phyloP scores from a whole-genome alignment of 1,284 basidiomycete species.

The Moniliella sp. region DNA sequence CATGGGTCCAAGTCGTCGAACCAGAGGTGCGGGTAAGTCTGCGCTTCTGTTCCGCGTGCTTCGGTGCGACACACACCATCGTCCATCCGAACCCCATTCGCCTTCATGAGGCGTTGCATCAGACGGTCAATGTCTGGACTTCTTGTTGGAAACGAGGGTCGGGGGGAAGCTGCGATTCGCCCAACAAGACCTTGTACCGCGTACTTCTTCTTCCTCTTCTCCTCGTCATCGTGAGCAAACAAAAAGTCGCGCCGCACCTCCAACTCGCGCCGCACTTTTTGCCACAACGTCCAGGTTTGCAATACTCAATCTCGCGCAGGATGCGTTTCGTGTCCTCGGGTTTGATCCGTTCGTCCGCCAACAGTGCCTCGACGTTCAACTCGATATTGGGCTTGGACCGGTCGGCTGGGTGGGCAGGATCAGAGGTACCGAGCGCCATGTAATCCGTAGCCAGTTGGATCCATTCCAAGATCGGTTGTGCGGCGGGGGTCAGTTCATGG shows the following conservation, averaged over 20 bases:
- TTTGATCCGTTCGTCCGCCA: slow-evolving; percentile 21
- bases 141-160: slow-evolving; percentile 13
- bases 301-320: slow-evolving; percentile 14
- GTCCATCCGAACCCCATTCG: slow-evolving; percentile 11
- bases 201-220: too few relatives aligned
- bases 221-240: slow-evolving; percentile 12
- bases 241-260: slow-evolving; percentile 24
- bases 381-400: slow-evolving; percentile 1
- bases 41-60: slow-evolving; percentile 20
- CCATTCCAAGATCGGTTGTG: slow-evolving; percentile 5
- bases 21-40: slow-evolving; percentile 21
- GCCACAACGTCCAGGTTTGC: slow-evolving; percentile 21
- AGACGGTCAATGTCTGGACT: slow-evolving; percentile 15
- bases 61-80: slow-evolving; percentile 16
- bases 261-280: slow-evolving; percentile 29
- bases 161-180: slow-evolving; percentile 6
- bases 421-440: slow-evolving; percentile 4
- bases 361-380: slow-evolving; percentile 4
- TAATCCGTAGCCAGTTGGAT: slow-evolving; percentile 4
- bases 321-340: slow-evolving; percentile 19
- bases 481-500: slow-evolving; percentile 3
- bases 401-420: slow-evolving; percentile 3
- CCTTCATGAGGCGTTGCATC: slow-evolving; percentile 15
- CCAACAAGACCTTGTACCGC: slow-evolving; percentile 10
- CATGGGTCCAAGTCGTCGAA: slow-evolving; percentile 20